phyloP scores from a whole-genome alignment of 139 green algal genomes.

The Chlorella ohadii region DNA sequence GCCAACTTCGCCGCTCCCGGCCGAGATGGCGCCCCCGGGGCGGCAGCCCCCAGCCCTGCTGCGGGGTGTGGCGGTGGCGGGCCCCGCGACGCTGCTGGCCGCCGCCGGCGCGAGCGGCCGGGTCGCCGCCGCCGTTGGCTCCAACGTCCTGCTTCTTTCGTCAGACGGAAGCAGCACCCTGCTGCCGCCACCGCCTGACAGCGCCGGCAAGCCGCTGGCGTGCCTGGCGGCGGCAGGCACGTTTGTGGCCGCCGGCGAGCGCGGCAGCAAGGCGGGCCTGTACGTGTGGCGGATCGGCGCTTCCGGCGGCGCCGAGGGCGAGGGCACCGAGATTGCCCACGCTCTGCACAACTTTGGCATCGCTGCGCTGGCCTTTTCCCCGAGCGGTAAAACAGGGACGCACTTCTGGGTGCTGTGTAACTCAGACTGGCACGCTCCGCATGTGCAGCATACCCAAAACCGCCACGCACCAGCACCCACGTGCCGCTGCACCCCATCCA shows the following conservation, averaged over 20 bases:
- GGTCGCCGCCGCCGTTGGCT: background rate
- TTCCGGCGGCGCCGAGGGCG: background rate
- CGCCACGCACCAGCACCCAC: no score
- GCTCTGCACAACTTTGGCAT: constrained; percentile 23
- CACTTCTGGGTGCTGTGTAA: background rate
- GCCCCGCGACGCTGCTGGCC: background rate
- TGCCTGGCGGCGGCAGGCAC: background rate
- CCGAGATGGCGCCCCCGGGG: no score
- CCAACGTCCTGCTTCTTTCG: background rate
- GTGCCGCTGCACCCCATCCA: background rate
- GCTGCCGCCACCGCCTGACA: background rate
- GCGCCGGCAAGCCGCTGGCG: background rate
- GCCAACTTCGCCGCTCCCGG: no score
- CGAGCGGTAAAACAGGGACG: background rate
- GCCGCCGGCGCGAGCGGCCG: background rate
- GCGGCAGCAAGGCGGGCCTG: constrained; percentile 1
- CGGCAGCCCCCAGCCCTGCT: no score
- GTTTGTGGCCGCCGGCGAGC: background rate
- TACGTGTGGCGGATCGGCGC: background rate
- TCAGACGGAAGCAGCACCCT: background rate
- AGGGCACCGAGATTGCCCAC: background rate
- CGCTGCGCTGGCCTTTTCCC: constrained; percentile 9
- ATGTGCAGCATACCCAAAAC: background rate
- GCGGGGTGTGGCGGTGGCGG: no score
- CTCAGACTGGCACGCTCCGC: no score